phyloP scores from a whole-genome alignment of 2,329 filamentous ascomycete species.

The Nemania diffusa region DNA sequence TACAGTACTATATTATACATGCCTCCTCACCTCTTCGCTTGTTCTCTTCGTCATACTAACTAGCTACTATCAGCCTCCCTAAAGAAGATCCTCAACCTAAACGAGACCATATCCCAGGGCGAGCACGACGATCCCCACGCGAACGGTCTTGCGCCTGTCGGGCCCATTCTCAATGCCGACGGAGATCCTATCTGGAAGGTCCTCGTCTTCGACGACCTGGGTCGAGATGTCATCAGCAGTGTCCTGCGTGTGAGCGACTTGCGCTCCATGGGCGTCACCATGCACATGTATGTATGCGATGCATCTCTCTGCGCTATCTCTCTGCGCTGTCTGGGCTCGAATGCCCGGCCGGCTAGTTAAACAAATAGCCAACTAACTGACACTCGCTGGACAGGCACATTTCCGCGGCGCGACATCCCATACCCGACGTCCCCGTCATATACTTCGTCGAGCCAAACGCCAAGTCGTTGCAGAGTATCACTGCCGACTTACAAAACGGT shows the following conservation, averaged over 20 bases:
- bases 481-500: slow-evolving; percentile 83
- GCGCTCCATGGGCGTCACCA: slow-evolving; percentile 92
- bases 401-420: slow-evolving; percentile 82
- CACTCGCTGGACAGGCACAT: slow-evolving; percentile 70
- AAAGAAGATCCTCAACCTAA: slow-evolving; percentile 95
- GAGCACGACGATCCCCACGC: slow-evolving; percentile 71
- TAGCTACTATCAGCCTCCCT: slow-evolving; percentile 72
- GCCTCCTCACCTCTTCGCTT: background rate
- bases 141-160: slow-evolving; percentile 74
- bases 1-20: background rate
- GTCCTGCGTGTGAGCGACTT: slow-evolving; percentile 94
- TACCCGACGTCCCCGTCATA: slow-evolving; percentile 94
- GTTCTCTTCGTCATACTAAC: background rate
- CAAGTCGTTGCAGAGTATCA: slow-evolving; percentile 83
- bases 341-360: no score
- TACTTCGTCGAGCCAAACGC: slow-evolving; percentile 93
- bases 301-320: background rate
- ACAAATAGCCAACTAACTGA: slow-evolving; percentile 27
- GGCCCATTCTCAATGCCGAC: slow-evolving; percentile 85
- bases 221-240: slow-evolving; percentile 95
- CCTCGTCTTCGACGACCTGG: slow-evolving; percentile 90
- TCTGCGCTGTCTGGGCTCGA: slow-evolving; percentile 34
- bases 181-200: slow-evolving; percentile 98
- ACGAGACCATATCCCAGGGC: slow-evolving; percentile 73
- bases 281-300: slow-evolving; percentile 79